Percentiles rank a stretch among this genome's conserved stretches.
These are phyloP conservation scores for Porphyrellus sp. DNA, from an alignment of 1,284 basidiomycete species.

Conservation along the genomic window DNA sequence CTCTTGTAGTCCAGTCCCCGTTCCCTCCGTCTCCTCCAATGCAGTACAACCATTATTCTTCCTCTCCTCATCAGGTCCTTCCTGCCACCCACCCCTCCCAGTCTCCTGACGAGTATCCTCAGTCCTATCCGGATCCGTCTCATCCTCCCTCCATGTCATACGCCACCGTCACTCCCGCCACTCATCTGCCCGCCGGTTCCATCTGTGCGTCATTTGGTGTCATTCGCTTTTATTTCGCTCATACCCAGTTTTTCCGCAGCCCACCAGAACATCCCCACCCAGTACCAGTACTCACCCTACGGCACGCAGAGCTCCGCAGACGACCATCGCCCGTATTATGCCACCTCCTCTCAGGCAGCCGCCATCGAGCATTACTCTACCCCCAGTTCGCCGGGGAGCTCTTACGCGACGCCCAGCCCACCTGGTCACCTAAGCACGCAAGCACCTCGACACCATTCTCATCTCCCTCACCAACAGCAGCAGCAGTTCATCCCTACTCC, in stretches of 20 bases:
- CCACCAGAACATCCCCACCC: constrained; percentile 20
- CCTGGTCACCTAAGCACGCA: constrained; percentile 34
- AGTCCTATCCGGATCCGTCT: constrained; percentile 27
- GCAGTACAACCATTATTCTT: constrained; percentile 32
- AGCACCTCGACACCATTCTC: constrained; percentile 32
- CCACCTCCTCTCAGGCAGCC: constrained; percentile 17
- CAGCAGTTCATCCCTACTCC: constrained; percentile 54
- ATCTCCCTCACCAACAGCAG: constrained; percentile 18
- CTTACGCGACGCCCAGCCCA: constrained; percentile 25
- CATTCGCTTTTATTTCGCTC: constrained; percentile 7
- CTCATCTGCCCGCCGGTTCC: constrained; percentile 20
- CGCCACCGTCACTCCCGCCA: constrained; percentile 25
- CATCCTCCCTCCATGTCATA: constrained; percentile 29
- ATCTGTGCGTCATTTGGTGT: constrained; percentile 24
- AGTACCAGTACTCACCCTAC: constrained; percentile 25
- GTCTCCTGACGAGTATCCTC: constrained; percentile 20
- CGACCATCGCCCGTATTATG: constrained; percentile 29
- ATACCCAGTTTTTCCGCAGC: constrained; percentile 17
- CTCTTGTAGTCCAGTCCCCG: constrained; percentile 11
- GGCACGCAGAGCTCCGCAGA: constrained; percentile 23
- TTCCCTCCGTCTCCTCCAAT: constrained; percentile 13
- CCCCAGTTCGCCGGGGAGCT: constrained; percentile 21
- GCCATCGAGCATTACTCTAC: constrained; percentile 24
- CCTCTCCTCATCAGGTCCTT: constrained; percentile 20
- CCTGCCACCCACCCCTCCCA: constrained; percentile 19